Base-by-base conservation (phyloP, 441 rosid genomes). In the Hura crepitans region DNA sequence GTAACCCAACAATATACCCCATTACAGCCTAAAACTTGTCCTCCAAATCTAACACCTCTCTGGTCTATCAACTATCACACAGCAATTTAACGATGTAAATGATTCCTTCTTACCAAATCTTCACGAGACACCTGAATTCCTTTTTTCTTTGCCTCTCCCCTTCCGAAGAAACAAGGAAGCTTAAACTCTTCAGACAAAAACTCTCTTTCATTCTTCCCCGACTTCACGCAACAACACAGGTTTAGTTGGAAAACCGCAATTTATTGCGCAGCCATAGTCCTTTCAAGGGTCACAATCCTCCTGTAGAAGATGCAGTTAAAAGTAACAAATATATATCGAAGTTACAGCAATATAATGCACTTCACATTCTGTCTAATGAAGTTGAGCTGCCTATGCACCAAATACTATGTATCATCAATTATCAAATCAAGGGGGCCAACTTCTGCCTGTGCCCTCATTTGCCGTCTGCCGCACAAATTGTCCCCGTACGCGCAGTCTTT, bases 401-500 rank as follows among this genome's bases (percentile, higher is more conserved):
- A 27, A 23, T 39, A 25, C 2, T 25, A 9, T 10, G 61, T 23
- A 39, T 37, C n/a, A 49, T 20, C 25, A 33, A 49, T 20, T 11
- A 22, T 33, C 50, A 57, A 68, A 51, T 33, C 13, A 56, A 59
- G 60, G 0, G 33, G 22, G 57, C 65, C 22, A 59, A 74, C 69
- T 60, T 39, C 71, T 66, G 78, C 75, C 62, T 43, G 72, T 60
- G 68, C 69, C 76, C 67, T 77, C 74, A 5, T 70, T 80, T 20
- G 67, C 62, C 27, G 78, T 43, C 47, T 75, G 83, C 31, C 82
- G 68, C 62, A 80, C 79, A 33, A 85, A 85, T 71, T 84, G 87
- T 50, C 87, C 87, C 12, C 77, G 77, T 27, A 81, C 61, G 8
- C 82, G 82, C 0, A 82, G 86, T 25, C 86, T 72, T 64, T 82